Conservation (phyloP, 75 land plant genomes). For the Pinus tabuliformis region DNA sequence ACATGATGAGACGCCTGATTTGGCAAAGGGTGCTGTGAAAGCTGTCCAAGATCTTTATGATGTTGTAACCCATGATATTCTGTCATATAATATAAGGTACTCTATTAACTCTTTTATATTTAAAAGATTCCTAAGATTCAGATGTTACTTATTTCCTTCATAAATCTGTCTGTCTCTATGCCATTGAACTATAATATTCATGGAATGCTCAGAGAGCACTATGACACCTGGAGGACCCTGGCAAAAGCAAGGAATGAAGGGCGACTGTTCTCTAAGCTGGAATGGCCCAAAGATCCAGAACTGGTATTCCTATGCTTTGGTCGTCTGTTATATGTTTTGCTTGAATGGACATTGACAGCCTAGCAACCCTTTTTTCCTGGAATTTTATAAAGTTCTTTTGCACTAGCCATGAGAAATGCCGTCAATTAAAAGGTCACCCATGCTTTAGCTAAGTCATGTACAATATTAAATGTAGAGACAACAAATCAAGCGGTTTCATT, state of each 20-base stretch:
- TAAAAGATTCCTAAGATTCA: neutral
- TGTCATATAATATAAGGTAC: conserved; percentile 61
- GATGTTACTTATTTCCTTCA: neutral
- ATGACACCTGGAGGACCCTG: conserved; percentile 46
- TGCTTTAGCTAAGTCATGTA: neutral
- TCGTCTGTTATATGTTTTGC: neutral
- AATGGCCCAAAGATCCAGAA: conserved; percentile 72
- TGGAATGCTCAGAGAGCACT: conserved; percentile 36
- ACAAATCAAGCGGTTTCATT: conserved; percentile 64
- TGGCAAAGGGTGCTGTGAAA: conserved; percentile 57
- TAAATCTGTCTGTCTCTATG: neutral
- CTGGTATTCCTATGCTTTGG: conserved; percentile 28
- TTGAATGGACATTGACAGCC: neutral
- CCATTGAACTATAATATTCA: neutral
- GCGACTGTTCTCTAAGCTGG: conserved; percentile 60
- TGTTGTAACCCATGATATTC: conserved; percentile 71
- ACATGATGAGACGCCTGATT: conserved; percentile 50
- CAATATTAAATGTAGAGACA: conserved; percentile 40
- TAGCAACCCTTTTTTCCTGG: neutral
- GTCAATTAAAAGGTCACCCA: no score
- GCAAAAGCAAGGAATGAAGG: conserved; percentile 57
- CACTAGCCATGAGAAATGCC: no score
- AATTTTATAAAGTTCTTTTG: neutral
- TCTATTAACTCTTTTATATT: neutral
- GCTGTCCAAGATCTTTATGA: conserved; percentile 85